Evolutionary conservation across 305 asterid genomes (phyloP), one percentile per base, ranked within the genome.

Genomic region (Fraxinus paxiana): DNA sequence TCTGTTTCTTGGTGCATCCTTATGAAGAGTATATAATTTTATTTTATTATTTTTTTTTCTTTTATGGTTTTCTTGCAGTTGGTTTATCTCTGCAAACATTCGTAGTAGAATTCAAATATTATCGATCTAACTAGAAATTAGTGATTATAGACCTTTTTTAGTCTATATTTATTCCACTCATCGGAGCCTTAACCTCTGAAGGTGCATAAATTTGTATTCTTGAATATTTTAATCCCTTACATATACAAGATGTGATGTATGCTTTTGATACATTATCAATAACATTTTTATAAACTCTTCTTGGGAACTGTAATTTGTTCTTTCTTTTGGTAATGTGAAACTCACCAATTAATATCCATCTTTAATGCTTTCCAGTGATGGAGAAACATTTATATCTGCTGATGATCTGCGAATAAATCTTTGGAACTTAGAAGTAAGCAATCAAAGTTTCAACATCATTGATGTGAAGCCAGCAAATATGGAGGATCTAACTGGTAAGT

Each of bases 361-460:
- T 67, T 31, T 77, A 37, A 85, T 87, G 69, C 84, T 85, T 71
- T 83, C 59, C 89, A 96, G 99, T 86, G 99, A 96, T 82, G 97
- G 99, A 79, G 98, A 94, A 89, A 96, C 97, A 56, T 96, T 96
- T 87, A 92, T 96, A 90, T 96, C 99, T 51, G 99, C 99, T 82
- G 99, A 96, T 87, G 99, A 96, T 90, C 91, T 96, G 38, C 92
- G 98, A 74, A 88, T 96, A 88, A 96, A 96, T 88, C 98, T 96
- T 79, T 96, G 99, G 99, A 96, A 96, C 91, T 91, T 96, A 92
- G 98, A 94, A 90, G 92, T 96, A 78, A 94, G 98, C 89, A 94
- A 90, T 87, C 99, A 96, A 84, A 96, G 99, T 89, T 96, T 96
- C 90, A 96, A 96, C 85, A 96, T 96, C 78, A 95, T 96, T 87